Evolutionary conservation across 148 eudicot genomes (phyloP).

Genomic region (Tetragonia tetragonoides): DNA sequence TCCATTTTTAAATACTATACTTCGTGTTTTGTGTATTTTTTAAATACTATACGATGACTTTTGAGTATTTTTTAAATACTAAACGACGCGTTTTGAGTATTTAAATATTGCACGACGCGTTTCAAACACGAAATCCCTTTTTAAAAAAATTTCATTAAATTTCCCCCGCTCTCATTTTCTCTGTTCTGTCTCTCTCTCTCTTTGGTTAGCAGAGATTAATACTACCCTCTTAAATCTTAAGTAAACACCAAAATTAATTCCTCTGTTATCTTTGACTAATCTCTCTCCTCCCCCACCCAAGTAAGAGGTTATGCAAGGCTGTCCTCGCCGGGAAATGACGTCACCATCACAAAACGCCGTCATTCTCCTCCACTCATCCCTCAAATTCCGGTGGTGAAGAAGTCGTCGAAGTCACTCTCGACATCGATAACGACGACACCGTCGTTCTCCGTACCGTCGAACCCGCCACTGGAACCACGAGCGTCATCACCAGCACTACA

Average conservation of each 20-base stretch:
- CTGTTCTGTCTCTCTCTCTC: not conserved
- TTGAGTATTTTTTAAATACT: not conserved
- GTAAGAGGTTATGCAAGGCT: slow-evolving; percentile 22
- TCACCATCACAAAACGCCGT: slow-evolving; percentile 16
- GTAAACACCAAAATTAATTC: no score
- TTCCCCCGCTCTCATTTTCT: not conserved
- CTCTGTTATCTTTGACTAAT: no score
- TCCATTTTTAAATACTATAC: no score
- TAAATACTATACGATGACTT: not conserved
- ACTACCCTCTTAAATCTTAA: no score
- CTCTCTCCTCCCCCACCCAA: not conserved
- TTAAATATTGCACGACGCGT: not conserved
- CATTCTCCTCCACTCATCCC: slow-evolving; percentile 25
- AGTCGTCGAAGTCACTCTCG: slow-evolving; percentile 85
- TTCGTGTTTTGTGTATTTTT: no score
- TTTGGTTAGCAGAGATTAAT: not conserved
- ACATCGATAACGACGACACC: slow-evolving; percentile 81
- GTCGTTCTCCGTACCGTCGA: slow-evolving; percentile 70
- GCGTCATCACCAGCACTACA: not conserved
- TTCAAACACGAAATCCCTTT: not conserved
- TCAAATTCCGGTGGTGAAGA: slow-evolving; percentile 44
- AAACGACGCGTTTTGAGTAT: slow-evolving; percentile 9
- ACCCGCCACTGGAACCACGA: slow-evolving; percentile 42
- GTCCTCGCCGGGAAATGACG: slow-evolving; percentile 51
- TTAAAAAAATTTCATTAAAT: not conserved